Evolutionary conservation across 306 rosid species (phyloP).

Genomic region (Vicia faba): DNA sequence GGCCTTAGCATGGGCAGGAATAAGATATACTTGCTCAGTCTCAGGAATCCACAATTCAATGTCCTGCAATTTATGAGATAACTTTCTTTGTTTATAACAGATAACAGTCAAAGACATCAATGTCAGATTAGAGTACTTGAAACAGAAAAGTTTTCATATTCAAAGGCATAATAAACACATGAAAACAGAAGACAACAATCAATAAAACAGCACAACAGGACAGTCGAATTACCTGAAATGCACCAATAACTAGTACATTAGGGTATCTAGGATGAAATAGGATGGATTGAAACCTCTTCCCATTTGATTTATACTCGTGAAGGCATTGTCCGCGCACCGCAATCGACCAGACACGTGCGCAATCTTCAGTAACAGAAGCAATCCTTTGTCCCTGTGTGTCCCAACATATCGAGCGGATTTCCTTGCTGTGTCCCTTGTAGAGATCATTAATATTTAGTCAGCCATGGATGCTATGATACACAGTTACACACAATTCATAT

Average conservation of each 20-base stretch:
- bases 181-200: neutral
- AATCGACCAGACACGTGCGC: constrained; percentile 24
- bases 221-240: neutral
- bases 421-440: constrained; percentile 16
- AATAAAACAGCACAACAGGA: neutral
- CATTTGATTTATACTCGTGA: neutral
- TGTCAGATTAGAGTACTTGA: neutral
- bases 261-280: constrained; percentile 24
- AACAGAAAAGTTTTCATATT: neutral
- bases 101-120: neutral
- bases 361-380: constrained; percentile 24
- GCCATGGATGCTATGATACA: neutral
- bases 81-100: neutral
- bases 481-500: neutral
- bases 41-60: constrained; percentile 18
- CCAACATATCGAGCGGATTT: constrained; percentile 13
- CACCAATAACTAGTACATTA: constrained; percentile 19
- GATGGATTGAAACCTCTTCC: constrained; percentile 1
- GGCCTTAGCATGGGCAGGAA: neutral
- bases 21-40: neutral
- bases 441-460: neutral
- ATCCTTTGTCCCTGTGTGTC: neutral
- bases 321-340: neutral
- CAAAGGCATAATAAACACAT: neutral
- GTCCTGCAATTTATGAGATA: constrained; percentile 11